Evolutionary conservation across 768 basidiomycete genomes (phyloP).

Genomic region (Austroboletus eburneus): DNA sequence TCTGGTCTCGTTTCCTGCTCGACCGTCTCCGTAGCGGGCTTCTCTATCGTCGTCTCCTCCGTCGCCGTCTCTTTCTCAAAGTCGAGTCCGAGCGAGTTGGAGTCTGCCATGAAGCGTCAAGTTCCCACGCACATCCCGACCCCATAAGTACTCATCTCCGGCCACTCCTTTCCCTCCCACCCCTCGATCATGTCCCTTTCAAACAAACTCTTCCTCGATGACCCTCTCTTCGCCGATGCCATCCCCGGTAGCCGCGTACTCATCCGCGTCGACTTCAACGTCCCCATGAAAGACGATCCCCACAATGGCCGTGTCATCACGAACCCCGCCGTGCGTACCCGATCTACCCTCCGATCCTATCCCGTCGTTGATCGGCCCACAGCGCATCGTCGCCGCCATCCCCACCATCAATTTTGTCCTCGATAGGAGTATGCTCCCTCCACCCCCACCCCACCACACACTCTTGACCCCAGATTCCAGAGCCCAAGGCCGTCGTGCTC

Average conservation of each 20-base stretch:
- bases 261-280: constrained; percentile 95
- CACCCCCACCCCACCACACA: background rate
- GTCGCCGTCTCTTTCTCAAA: constrained; percentile 40
- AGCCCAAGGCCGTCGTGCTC: constrained; percentile 78
- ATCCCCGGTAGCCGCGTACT: constrained; percentile 87
- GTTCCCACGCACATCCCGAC: constrained; percentile 23
- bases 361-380: constrained; percentile 13
- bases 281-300: constrained; percentile 69
- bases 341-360: constrained; percentile 2
- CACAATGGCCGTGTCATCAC: constrained; percentile 90
- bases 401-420: constrained; percentile 95
- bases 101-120: constrained; percentile 35
- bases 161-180: background rate
- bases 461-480: constrained; percentile 34
- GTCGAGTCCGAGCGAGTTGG: constrained; percentile 71
- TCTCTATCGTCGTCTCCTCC: constrained; percentile 9
- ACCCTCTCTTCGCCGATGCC: constrained; percentile 49
- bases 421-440: constrained; percentile 56
- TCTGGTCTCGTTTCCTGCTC: constrained; percentile 33
- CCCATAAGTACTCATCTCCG: background rate
- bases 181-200: constrained; percentile 78
- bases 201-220: constrained; percentile 90
- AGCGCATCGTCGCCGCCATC: constrained; percentile 97
- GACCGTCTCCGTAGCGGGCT: constrained; percentile 1
- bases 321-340: constrained; percentile 81